Base-by-base conservation (phyloP, 192 early-diverging fungal genomes). In the Entomortierella parvispora region DNA sequence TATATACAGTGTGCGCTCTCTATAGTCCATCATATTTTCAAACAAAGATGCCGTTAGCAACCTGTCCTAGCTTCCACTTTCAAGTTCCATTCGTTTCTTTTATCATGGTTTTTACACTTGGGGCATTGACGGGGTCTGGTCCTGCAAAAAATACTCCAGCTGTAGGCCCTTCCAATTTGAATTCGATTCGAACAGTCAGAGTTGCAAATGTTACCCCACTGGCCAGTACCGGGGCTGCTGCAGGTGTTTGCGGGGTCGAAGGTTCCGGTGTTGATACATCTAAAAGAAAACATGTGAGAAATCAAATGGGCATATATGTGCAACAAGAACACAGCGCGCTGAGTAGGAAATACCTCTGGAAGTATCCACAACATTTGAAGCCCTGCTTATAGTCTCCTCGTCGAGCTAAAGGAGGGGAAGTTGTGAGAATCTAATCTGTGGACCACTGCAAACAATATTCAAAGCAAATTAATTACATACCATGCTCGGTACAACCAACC, bases 1-100 rank as follows among this genome's bases (percentile, higher is more conserved):
- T 93, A 76, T 93, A 87, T 63, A 89, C 67, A 79, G 84, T 82
- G 44, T 79, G 84, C 31, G 79, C 68, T 15, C 83, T 57, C 85
- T 86, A 45, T n/a, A n/a, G n/a, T n/a, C n/a, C n/a, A 14, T 20
- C 46, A 28, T 25, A 60, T 53, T 33, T 25, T 14, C 4, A 49
- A 54, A 33, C 23, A 0, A 8, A 29, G 58, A 20, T 18, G 42
- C 34, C 43, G 34, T 14, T 29, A 48, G 0, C 1, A 52, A 8
- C 22, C 17, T 8, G 20, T 25, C 31, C 33, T 18, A 40, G 22
- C 22, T 18, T 15, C 26, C 1, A 53, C 29, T 40, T 40, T 40
- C 37, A 40, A 40, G 37, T 40, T 9, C 5, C 12, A 52, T 18
- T n/a, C n/a, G n/a, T n/a, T n/a, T n/a, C n/a, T n/a, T n/a, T n/a